Evolutionary conservation across 2,329 filamentous ascomycete species (phyloP).

Genomic region (Fusarium bulbicola): DNA sequence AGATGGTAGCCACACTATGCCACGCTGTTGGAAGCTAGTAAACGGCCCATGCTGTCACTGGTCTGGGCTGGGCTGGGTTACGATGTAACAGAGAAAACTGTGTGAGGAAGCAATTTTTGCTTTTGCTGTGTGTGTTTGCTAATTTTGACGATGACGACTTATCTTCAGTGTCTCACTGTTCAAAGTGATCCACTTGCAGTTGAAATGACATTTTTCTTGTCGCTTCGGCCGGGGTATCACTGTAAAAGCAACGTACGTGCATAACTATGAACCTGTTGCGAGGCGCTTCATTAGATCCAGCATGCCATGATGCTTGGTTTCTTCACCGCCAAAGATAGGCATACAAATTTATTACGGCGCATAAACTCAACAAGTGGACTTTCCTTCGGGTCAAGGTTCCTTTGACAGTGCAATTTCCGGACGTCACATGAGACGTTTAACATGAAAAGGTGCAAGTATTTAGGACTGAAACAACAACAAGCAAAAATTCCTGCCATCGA

Average conservation of each 20-base stretch:
- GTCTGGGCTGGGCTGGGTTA: not conserved
- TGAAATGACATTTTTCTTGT: not conserved
- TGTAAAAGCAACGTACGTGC: slow-evolving; percentile 34
- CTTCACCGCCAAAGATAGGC: slow-evolving; percentile 36
- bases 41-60: slow-evolving; percentile 17
- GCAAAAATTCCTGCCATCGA: not conserved
- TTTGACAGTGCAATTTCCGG: not conserved
- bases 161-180: slow-evolving; percentile 17
- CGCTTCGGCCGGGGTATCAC: not conserved
- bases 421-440: not conserved
- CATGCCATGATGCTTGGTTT: slow-evolving; percentile 22
- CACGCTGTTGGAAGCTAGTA: slow-evolving; percentile 30
- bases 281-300: slow-evolving; percentile 3
- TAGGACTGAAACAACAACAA: not conserved
- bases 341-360: slow-evolving; percentile 1
- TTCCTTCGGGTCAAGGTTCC: not conserved
- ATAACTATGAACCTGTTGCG: slow-evolving; percentile 13
- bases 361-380: slow-evolving; percentile 8
- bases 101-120: slow-evolving; percentile 7
- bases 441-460: not conserved
- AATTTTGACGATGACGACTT: slow-evolving; percentile 4
- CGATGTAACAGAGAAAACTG: slow-evolving; percentile 16
- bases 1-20: slow-evolving; percentile 3
- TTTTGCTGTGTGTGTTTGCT: not conserved
- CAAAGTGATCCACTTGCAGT: not conserved